phyloP scores from a whole-genome alignment of 1,284 basidiomycete species.

The Ustilago nuda region DNA sequence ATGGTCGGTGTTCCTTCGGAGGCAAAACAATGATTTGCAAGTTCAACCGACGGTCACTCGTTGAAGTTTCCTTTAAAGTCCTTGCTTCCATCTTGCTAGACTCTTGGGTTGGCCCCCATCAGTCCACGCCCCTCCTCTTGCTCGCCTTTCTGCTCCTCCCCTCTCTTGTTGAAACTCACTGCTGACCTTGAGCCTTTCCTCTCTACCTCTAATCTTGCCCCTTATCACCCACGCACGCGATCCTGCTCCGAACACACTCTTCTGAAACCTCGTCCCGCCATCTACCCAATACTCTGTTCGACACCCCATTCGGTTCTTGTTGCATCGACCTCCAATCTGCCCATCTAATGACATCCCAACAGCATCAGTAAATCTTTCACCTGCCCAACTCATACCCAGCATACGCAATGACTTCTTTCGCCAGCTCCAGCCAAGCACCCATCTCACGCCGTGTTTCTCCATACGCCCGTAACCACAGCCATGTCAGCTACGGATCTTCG shows the following conservation, averaged over 20 bases:
- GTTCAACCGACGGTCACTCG: slow-evolving; percentile 16
- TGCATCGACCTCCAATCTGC: not conserved
- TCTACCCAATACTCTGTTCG: not conserved
- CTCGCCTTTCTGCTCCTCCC: slow-evolving; percentile 6
- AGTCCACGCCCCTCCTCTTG: slow-evolving; percentile 26
- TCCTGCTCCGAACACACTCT: slow-evolving; percentile 24
- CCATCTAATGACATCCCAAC: slow-evolving; percentile 21
- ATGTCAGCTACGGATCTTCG: slow-evolving; percentile 37
- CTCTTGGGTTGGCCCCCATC: slow-evolving; percentile 7
- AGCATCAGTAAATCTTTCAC: slow-evolving; percentile 13
- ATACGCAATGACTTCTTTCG: slow-evolving; percentile 40
- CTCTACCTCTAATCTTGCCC: not conserved
- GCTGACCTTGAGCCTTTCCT: slow-evolving; percentile 22
- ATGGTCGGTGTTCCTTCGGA: slow-evolving; percentile 8
- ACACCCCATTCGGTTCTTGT: not conserved
- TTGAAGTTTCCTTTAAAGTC: slow-evolving; percentile 17
- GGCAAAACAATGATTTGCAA: not conserved
- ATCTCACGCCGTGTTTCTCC: slow-evolving; percentile 36
- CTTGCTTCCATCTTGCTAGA: not conserved
- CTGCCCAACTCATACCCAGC: not conserved
- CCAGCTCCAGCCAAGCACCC: slow-evolving; percentile 28
- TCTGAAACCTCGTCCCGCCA: slow-evolving; percentile 1
- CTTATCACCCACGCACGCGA: not conserved
- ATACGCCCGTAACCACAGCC: slow-evolving; percentile 27
- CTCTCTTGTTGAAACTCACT: slow-evolving; percentile 4